Evolutionary conservation across 257 asterid species (phyloP), one percentile per base, ranked within the genome.

Genomic region (Ocimum tenuiflorum): DNA sequence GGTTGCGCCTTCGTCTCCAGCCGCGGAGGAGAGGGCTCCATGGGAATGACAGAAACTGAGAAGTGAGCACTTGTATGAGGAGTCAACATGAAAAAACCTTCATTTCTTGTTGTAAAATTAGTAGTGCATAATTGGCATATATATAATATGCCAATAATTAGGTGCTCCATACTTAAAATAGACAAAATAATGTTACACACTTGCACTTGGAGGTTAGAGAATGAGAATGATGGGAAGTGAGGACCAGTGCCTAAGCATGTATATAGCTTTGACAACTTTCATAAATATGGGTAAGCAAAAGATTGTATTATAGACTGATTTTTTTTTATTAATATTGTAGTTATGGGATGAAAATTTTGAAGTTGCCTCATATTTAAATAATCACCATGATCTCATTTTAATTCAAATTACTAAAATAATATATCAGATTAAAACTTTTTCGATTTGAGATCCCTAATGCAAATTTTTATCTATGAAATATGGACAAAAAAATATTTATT

Each of bases 1-100:
- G n/a, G n/a, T n/a, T n/a, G n/a, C n/a, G n/a, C n/a, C n/a, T n/a
- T n/a, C n/a, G n/a, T n/a, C n/a, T 9, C 9, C 13, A 1, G 13
- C 9, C 15, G 4, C 2, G 35, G 56, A 19, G 8, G 39, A 48
- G 52, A 68, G 11, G 58, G 22, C 70, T 38, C 62, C 78, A 70
- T 73, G 76, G 71, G 12, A 68, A 68, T 80, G 85, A 80, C 85
- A 80, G 85, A 80, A 57, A 57, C 14, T 35, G 76, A 77, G 72
- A 38, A 71, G 85, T 70, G 85, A 80, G 85, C 85, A 77, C 82
- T 18, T 46, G 15, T n/a, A 38, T 43, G 31, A 36, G 64, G 18
- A 17, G 8, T 46, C 24, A 63, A 53, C 57, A 55, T 36, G 23
- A n/a, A n/a, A n/a, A 64, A 46, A 67, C 20, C 59, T 50, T 23